phyloP scores from a whole-genome alignment of 306 rosid genomes.

The Begonia peltatifolia region DNA sequence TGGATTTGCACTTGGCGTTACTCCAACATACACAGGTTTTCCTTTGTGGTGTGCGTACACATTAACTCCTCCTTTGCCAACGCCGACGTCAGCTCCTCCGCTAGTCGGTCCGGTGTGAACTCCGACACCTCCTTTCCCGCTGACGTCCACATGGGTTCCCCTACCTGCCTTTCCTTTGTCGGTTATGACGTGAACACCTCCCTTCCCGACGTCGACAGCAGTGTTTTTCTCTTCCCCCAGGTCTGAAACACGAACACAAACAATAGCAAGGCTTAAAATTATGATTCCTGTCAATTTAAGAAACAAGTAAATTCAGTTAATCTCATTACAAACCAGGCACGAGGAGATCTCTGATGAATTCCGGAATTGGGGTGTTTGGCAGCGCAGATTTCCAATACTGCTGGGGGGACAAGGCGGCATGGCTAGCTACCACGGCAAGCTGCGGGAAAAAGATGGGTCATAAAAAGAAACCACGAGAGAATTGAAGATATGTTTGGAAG shows the following conservation, averaged over 20 bases:
- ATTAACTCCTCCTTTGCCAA: slow-evolving; percentile 60
- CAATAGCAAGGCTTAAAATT: no score
- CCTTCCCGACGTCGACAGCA: slow-evolving; percentile 27
- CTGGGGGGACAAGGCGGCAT: slow-evolving; percentile 50
- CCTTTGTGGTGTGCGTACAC: slow-evolving; percentile 43
- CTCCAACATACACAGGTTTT: slow-evolving; percentile 37
- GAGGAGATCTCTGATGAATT: slow-evolving; percentile 33
- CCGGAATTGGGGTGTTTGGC: slow-evolving; percentile 56
- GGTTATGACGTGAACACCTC: slow-evolving; percentile 19
- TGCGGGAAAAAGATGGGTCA: slow-evolving; percentile 7
- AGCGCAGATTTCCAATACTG: slow-evolving; percentile 51
- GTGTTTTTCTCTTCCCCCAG: slow-evolving; percentile 39
- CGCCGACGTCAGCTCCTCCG: slow-evolving; percentile 22
- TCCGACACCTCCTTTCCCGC: slow-evolving; percentile 22
- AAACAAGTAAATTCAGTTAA: neutral
- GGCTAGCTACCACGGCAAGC: slow-evolving; percentile 28
- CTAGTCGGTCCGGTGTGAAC: slow-evolving; percentile 18
- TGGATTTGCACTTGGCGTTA: slow-evolving; percentile 7
- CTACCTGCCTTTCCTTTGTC: slow-evolving; percentile 20
- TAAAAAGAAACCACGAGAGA: neutral
- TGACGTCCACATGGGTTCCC: slow-evolving; percentile 18
- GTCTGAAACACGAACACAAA: slow-evolving; percentile 15
- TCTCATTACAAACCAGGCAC: slow-evolving; percentile 20
- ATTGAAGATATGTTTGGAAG: neutral
- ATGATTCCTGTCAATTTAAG: no score